These are phyloP conservation scores for Miscanthus sacchariflorus DNA, from an alignment of 202 grass and related monocot genomes.

Conservation along the genomic window DNA sequence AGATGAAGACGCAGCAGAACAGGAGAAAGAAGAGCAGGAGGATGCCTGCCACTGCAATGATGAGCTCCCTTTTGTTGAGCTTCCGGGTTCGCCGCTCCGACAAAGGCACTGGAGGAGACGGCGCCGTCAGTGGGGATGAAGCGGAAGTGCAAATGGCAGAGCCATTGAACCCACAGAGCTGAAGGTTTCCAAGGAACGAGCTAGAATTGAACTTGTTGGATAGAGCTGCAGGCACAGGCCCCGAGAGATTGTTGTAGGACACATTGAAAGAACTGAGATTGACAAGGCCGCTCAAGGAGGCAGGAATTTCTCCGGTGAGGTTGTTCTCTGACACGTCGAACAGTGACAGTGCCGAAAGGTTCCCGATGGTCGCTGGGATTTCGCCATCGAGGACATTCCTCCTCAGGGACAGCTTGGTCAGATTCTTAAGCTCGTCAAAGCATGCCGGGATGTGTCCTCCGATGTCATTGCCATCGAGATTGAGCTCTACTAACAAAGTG, in stretches of 20 bases:
- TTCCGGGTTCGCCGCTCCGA: conserved; percentile 50
- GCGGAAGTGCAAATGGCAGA: conserved; percentile 74
- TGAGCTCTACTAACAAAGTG: conserved; percentile 63
- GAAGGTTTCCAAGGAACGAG: conserved; percentile 84
- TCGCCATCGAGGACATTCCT: conserved; percentile 70
- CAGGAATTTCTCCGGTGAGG: conserved; percentile 76
- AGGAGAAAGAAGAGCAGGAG: conserved; percentile 72
- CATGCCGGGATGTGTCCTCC: conserved; percentile 67
- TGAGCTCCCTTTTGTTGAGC: conserved; percentile 76
- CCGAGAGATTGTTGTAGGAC: conserved; percentile 79
- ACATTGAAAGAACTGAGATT: conserved; percentile 77
- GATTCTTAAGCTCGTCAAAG: conserved; percentile 76
- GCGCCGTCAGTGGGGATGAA: conserved; percentile 49
- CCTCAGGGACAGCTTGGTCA: conserved; percentile 70
- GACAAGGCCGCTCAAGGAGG: conserved; percentile 60
- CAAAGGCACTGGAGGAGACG: conserved; percentile 48
- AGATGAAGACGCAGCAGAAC: conserved; percentile 69
- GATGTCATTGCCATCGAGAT: conserved; percentile 74
- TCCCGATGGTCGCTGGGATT: conserved; percentile 68
- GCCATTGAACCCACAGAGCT: conserved; percentile 87
- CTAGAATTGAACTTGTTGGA: conserved; percentile 85
- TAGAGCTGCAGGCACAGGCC: conserved; percentile 69
- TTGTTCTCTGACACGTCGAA: conserved; percentile 88
- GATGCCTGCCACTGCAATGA: conserved; percentile 73
- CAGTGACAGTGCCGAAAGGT: conserved; percentile 65